Evolutionary conservation across 331 rosid species (phyloP).

Genomic region (Rhamnella rubrinervis): DNA sequence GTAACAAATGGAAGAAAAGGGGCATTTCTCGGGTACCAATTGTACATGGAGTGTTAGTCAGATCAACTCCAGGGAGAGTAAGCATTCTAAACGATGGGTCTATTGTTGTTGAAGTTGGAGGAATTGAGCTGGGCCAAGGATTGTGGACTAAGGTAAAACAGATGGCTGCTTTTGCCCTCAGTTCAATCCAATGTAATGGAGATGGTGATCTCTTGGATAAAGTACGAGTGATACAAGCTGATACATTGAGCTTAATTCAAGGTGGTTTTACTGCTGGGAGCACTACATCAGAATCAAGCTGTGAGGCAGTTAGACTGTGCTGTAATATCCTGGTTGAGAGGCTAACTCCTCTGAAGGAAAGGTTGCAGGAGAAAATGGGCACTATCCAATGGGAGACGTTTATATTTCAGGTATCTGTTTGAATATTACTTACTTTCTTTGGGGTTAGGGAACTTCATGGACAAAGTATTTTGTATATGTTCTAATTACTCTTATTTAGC

Average conservation of each 20-base stretch:
- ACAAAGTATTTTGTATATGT: too few relatives aligned
- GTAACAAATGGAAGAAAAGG: constrained; percentile 70
- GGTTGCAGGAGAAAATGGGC: constrained; percentile 52
- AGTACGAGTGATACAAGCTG: constrained; percentile 76
- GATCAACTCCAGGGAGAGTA: constrained; percentile 84
- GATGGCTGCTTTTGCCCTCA: constrained; percentile 76
- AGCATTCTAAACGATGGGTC: constrained; percentile 76
- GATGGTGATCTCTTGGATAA: constrained; percentile 47
- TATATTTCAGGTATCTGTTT: constrained; percentile 57
- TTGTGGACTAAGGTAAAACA: constrained; percentile 97
- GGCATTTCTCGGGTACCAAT: constrained; percentile 84
- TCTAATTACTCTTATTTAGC: too few relatives aligned
- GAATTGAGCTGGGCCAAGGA: constrained; percentile 93
- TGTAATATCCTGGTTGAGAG: constrained; percentile 81
- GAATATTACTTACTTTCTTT: constrained; percentile 8
- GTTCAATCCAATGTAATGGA: constrained; percentile 55
- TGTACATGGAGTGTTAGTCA: constrained; percentile 35
- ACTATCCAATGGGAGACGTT: constrained; percentile 72
- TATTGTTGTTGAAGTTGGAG: constrained; percentile 86
- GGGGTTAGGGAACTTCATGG: not conserved
- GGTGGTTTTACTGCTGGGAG: constrained; percentile 92
- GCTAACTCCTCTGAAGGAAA: constrained; percentile 59
- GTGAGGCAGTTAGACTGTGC: constrained; percentile 80
- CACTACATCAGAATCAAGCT: constrained; percentile 92
- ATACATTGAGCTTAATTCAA: constrained; percentile 74